Evolutionary conservation across 2,329 filamentous ascomycete species (phyloP).

Genomic region (Cadophora sp.): DNA sequence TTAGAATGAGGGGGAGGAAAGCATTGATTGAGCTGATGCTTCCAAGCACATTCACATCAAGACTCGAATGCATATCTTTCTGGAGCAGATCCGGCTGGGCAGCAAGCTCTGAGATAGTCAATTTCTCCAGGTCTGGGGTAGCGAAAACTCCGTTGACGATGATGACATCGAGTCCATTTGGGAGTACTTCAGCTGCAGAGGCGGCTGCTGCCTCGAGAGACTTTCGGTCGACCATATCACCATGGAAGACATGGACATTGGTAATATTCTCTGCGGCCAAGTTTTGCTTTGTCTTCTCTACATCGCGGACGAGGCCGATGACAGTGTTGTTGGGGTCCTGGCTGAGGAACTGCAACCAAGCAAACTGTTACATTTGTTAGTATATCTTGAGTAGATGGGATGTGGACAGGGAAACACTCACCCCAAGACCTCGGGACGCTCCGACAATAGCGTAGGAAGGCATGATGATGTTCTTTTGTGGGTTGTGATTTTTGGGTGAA

Average conservation of each 20-base stretch:
- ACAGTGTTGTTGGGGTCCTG: conserved; percentile 52
- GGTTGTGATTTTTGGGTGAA: too few species aligned
- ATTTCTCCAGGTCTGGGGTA: conserved; percentile 24
- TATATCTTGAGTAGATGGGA: neutral
- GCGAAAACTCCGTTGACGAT: conserved; percentile 45
- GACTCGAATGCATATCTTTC: conserved; percentile 43
- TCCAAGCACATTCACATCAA: conserved; percentile 58
- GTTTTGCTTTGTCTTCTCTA: conserved; percentile 31
- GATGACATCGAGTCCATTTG: conserved; percentile 41
- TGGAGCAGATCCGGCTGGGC: conserved; percentile 42
- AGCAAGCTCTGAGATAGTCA: conserved; percentile 34
- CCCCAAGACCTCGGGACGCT: conserved; percentile 35
- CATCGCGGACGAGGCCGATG: conserved; percentile 57
- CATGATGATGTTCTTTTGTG: conserved; percentile 21
- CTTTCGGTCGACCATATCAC: neutral
- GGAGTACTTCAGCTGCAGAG: conserved; percentile 1
- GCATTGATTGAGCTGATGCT: conserved; percentile 60
- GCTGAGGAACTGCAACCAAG: conserved; percentile 56
- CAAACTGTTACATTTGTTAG: conserved; percentile 49
- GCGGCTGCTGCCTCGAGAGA: conserved; percentile 3
- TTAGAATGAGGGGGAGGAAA: conserved; percentile 59
- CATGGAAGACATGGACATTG: neutral
- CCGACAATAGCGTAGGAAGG: conserved; percentile 35
- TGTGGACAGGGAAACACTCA: conserved; percentile 15
- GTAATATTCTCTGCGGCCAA: neutral